Percentiles rank a stretch among this genome's conserved stretches.
phyloP scores from a whole-genome alignment of 139 green algal species.

The Tetraselmis chui region DNA sequence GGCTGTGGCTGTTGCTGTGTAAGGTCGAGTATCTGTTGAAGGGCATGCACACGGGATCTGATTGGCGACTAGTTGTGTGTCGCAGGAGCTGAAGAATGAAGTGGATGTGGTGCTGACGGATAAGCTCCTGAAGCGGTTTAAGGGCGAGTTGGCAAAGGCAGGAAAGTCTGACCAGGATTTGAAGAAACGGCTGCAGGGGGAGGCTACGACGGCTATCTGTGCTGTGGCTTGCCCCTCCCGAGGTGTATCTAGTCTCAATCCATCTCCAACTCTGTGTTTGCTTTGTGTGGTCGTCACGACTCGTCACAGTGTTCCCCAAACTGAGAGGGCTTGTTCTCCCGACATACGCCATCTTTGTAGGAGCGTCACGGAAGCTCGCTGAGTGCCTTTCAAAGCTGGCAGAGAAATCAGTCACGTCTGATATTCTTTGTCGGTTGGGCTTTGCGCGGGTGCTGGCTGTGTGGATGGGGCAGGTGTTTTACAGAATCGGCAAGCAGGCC shows the following conservation, averaged over 20 bases:
- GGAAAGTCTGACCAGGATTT: too few relatives aligned
- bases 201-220: background rate
- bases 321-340: background rate
- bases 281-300: too few relatives aligned
- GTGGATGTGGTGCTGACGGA: too few relatives aligned
- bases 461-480: background rate
- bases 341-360: background rate
- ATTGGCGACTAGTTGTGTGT: too few relatives aligned
- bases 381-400: background rate
- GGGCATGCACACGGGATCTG: too few relatives aligned
- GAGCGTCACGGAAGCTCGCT: background rate
- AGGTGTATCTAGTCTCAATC: background rate
- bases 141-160: too few relatives aligned
- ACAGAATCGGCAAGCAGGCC: background rate
- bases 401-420: background rate
- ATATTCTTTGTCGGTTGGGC: background rate
- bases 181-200: background rate
- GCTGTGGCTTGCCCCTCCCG: background rate
- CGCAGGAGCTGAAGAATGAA: too few relatives aligned
- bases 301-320: background rate
- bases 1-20: too few relatives aligned
- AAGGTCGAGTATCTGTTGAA: too few relatives aligned
- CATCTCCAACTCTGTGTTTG: background rate
- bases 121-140: too few relatives aligned
- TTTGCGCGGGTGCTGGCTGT: background rate